Evolutionary conservation across 2,329 filamentous ascomycete genomes (phyloP).

Genomic region (Talaromyces sp.): DNA sequence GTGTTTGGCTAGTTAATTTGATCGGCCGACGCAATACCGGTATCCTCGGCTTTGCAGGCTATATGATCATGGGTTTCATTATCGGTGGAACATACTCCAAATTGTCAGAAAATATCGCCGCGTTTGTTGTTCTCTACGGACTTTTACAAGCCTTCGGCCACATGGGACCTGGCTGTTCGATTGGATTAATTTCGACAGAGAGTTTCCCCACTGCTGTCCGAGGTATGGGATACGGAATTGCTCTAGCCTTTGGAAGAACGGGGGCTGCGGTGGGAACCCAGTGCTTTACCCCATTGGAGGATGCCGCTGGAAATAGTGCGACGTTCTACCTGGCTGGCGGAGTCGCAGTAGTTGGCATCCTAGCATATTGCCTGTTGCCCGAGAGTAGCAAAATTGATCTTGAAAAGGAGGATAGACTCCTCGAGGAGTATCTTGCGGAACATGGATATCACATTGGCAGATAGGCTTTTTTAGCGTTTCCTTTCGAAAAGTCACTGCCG

Average conservation of each 20-base stretch:
- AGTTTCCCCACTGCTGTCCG: constrained; percentile 38
- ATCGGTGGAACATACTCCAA: constrained; percentile 33
- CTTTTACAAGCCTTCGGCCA: constrained; percentile 37
- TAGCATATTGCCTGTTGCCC: constrained; percentile 35
- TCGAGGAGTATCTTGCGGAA: constrained; percentile 27
- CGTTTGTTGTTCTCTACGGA: constrained; percentile 40
- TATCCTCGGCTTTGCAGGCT: constrained; percentile 34
- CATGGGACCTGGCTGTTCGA: constrained; percentile 39
- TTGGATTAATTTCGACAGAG: constrained; percentile 37
- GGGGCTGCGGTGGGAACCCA: constrained; percentile 40
- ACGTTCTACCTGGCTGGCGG: constrained; percentile 38
- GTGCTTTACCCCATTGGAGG: constrained; percentile 36
- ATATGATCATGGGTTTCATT: constrained; percentile 34
- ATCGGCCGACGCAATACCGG: constrained; percentile 36
- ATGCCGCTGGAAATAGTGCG: constrained; percentile 29
- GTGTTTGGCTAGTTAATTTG: constrained; percentile 36
- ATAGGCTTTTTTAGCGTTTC: no score
- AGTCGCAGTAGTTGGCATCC: constrained; percentile 31
- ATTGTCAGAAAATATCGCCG: constrained; percentile 32
- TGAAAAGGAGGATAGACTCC: constrained; percentile 29
- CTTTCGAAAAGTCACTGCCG: no score
- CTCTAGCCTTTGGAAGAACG: constrained; percentile 38
- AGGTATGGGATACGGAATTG: constrained; percentile 36
- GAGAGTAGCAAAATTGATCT: constrained; percentile 34
- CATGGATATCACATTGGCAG: constrained; percentile 18